Evolutionary conservation across 805 yeast genomes (phyloP), one percentile per base, ranked within the genome.

Genomic region (Priceomyces haplophilus): DNA sequence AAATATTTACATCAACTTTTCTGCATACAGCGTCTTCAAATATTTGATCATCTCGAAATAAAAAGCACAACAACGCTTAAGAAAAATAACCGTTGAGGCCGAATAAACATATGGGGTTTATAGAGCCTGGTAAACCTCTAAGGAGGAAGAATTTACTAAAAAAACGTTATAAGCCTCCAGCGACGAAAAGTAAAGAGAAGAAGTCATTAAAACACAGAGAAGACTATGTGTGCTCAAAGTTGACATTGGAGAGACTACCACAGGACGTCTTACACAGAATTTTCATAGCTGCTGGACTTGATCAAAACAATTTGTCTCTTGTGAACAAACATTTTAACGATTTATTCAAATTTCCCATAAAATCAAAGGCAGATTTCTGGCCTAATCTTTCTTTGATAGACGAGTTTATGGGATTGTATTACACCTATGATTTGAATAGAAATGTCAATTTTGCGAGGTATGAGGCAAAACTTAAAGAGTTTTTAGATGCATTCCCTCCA

Each of bases 231-330:
- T 19, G 20, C 18, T n/a, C 15, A 34, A 13, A 17, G 13, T 34
- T 17, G 8, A 34, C 23, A 36, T 45, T 73, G 8, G 64, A 62
- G 30, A 51, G 55, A 11, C 54, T 78, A 10, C 82, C 82, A 1
- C 41, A 54, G 2, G 80, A 77, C 43, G 41, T 78, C 2, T 45
- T 76, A 2, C 64, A 58, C 19, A 53, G 52, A 32, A 65, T 78
- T 7, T 70, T 73, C 50, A 51, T 66, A 2, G 46, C 48, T n/a
- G 55, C 74, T 2, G 71, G 70, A 1, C 54, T 67, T n/a, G 55
- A 65, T 7, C 29, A 41, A 13, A 66, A 65, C 41, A 45, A 43
- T 3, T 58, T 77, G 3, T 69, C 75, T 0, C 53, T 68, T 11
- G 56, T 63, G 1, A 67, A 65, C 44, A 59, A 51, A 34, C 38